Evolutionary conservation across 352 stramenopile genomes (phyloP), one percentile per base, ranked within the genome.

Genomic region (Pythium dissotocum): DNA sequence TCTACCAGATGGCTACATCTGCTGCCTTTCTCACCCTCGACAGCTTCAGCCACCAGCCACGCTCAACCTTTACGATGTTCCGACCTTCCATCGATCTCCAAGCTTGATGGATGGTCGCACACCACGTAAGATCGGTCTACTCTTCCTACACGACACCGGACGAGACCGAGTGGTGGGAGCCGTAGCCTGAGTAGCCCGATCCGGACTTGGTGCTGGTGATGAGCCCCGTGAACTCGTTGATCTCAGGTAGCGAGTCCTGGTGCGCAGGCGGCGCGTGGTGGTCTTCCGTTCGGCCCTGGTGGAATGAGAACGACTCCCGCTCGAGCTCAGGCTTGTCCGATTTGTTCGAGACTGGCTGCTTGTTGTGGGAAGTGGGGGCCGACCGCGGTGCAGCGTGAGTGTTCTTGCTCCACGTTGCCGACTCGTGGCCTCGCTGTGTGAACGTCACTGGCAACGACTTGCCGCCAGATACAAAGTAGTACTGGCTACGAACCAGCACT

Each of bases 381-480:
- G 16, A 18, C 24, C 24, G 54, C 3, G 26, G 42, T 5, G n/a
- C 30, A 30, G 44, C 26, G 30, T 68, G 61, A 16, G 53, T 68
- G 40, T 36, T 62, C 53, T 69, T 58, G 64, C 54, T 56, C 65
- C 65, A 71, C 12, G 58, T 53, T 8, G 52, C 32, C 13, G 53
- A 52, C 38, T 51, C 32, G 21, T 64, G 51, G 4, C 55, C 67
- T 9, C 44, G 59, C n/a, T 67, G 6, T 14, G 66, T 73, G 49
- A 64, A 65, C 5, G 28, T 73, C 6, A 42, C 28, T 7, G 73
- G 61, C 32, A 80, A 35, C 14, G 63, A 59, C 24, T 69, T 75
- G 13, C 84, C 84, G 38, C 84, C 79, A 26, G 84, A 85, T 6
- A 93, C 73, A 55, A 91, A 93, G 67, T 93, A 92, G 65, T 94